Conservation (phyloP, 768 basidiomycete species). For the Boletellus ananas region DNA sequence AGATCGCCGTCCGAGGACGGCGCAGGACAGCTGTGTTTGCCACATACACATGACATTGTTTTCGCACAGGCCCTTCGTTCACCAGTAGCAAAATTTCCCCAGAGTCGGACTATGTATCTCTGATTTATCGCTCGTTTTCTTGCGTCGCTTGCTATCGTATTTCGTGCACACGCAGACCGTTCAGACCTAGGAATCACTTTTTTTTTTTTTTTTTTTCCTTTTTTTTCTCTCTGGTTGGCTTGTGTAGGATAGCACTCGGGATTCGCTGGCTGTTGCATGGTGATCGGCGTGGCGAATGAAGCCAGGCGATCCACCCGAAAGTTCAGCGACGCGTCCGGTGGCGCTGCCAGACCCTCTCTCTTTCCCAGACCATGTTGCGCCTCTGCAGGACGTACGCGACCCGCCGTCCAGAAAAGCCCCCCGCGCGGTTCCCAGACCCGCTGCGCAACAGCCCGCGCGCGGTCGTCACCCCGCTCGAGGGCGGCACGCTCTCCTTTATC, state of each 20-base stretch:
- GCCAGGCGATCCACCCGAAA: too few relatives aligned
- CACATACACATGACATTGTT: background rate
- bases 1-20: too few relatives aligned
- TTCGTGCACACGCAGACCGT: conserved; percentile 3
- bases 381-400: conserved; percentile 43
- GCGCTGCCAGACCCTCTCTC: too few relatives aligned
- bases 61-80: too few relatives aligned
- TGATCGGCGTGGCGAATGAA: too few relatives aligned
- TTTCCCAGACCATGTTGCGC: conserved; percentile 5
- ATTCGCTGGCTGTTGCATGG: too few relatives aligned
- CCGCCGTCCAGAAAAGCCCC: conserved; percentile 36
- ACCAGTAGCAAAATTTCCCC: background rate
- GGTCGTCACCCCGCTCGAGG: conserved; percentile 45
- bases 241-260: too few relatives aligned
- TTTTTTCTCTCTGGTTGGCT: conserved; percentile 7
- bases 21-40: too few relatives aligned
- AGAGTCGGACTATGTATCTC: conserved; percentile 25
- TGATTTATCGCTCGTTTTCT: conserved; percentile 31
- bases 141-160: conserved; percentile 25
- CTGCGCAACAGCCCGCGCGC: conserved; percentile 50
- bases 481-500: conserved; percentile 68
- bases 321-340: too few relatives aligned
- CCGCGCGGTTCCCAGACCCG: conserved; percentile 57
- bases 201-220: conserved; percentile 9
- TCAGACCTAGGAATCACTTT: background rate